Conservation (phyloP, 2,329 filamentous ascomycete genomes). For the Raffaelea albimanens region DNA sequence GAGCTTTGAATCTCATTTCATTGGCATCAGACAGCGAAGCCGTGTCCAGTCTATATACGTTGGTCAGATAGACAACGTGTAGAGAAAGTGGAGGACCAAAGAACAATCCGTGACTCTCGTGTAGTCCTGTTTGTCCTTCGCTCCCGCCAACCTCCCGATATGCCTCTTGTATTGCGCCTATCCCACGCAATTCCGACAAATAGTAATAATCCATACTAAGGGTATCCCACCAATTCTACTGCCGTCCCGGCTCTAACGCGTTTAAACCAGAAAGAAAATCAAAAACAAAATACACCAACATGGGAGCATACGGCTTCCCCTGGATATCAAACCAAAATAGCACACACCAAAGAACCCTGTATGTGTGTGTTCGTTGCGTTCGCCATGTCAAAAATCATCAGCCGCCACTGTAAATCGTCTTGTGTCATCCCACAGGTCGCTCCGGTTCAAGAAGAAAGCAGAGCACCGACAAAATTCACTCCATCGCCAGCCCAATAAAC, state of each 20-base stretch:
- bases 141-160: neutral
- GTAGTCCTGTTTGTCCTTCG: neutral
- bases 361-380: neutral
- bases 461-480: no score
- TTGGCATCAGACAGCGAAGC: neutral
- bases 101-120: neutral
- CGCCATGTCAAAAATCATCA: neutral
- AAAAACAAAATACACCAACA: neutral
- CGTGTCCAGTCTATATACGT: slow-evolving; percentile 1
- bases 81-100: neutral
- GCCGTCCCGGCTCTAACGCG: slow-evolving; percentile 4
- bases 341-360: neutral
- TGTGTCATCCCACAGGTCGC: neutral
- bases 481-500: neutral
- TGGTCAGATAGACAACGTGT: neutral
- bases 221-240: slow-evolving; percentile 11
- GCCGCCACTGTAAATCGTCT: neutral
- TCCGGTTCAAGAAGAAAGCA: no score
- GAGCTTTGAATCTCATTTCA: slow-evolving; percentile 2
- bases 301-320: neutral
- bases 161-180: slow-evolving; percentile 1
- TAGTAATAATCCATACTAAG: slow-evolving; percentile 12
- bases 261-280: neutral
- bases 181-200: slow-evolving; percentile 7
- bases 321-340: slow-evolving; percentile 5